phyloP scores from a whole-genome alignment of 2,329 filamentous ascomycete genomes.

The Parafenestella ontariensis region DNA sequence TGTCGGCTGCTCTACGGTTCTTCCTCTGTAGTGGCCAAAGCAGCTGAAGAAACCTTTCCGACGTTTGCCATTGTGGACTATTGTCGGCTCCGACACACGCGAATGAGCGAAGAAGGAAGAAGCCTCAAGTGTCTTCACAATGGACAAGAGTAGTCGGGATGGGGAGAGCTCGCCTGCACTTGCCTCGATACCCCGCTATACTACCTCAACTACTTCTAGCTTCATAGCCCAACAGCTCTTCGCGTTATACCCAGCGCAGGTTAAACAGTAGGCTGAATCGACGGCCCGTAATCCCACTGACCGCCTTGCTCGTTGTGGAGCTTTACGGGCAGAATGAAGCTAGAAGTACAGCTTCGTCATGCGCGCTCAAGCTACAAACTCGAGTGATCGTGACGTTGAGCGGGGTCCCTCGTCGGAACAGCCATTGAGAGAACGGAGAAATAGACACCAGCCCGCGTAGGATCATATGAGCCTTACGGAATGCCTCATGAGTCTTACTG shows the following conservation, averaged over 20 bases:
- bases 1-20: slow-evolving; percentile 9
- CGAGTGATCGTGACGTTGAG: slow-evolving; percentile 20
- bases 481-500: slow-evolving; percentile 34
- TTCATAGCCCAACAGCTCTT: slow-evolving; percentile 12
- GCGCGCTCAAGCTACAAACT: slow-evolving; percentile 23
- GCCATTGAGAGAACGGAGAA: slow-evolving; percentile 31
- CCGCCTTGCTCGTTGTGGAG: slow-evolving; percentile 37
- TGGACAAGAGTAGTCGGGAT: slow-evolving; percentile 8
- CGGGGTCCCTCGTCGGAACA: slow-evolving; percentile 20
- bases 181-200: slow-evolving; percentile 23
- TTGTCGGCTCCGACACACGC: slow-evolving; percentile 18
- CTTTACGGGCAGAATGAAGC: slow-evolving; percentile 40
- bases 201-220: slow-evolving; percentile 13
- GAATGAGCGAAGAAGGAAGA: slow-evolving; percentile 21
- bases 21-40: slow-evolving; percentile 8
- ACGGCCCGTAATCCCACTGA: slow-evolving; percentile 47
- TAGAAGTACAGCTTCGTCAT: slow-evolving; percentile 30
- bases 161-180: slow-evolving; percentile 17
- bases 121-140: slow-evolving; percentile 8
- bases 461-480: slow-evolving; percentile 22
- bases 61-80: slow-evolving; percentile 15
- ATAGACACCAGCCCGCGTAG: slow-evolving; percentile 23
- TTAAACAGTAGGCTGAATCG: slow-evolving; percentile 44
- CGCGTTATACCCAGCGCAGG: slow-evolving; percentile 19
- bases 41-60: slow-evolving; percentile 26